These are phyloP conservation scores for Cladorrhinum sp. DNA, from an alignment of 2,329 filamentous ascomycete species.

Conservation along the genomic window DNA sequence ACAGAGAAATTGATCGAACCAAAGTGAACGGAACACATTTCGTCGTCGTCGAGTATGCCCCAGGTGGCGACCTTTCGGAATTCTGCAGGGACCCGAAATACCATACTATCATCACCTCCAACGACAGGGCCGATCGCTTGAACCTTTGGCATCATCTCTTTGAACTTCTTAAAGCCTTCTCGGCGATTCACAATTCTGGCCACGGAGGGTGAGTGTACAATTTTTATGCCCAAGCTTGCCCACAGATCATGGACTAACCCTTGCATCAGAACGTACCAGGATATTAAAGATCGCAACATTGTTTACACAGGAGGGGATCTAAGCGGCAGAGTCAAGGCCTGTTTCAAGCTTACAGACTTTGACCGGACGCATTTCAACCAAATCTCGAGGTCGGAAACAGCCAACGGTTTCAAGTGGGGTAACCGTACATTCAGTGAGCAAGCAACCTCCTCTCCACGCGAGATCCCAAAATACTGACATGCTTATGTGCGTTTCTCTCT, in stretches of 20 bases:
- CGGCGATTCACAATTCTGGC: background rate
- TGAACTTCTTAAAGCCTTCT: background rate
- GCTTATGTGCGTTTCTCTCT: no score
- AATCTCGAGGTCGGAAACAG: background rate
- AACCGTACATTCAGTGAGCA: constrained; percentile 1
- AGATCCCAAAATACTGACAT: background rate
- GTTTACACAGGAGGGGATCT: background rate
- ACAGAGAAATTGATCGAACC: background rate
- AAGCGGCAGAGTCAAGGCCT: background rate
- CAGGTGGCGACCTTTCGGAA: background rate
- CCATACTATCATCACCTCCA: background rate
- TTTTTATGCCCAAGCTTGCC: no score
- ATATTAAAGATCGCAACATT: constrained; percentile 8
- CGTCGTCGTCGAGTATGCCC: constrained; percentile 8
- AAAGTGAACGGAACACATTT: background rate
- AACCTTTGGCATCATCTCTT: constrained; percentile 7
- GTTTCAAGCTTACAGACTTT: constrained; percentile 6
- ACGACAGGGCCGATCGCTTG: background rate
- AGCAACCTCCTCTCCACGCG: background rate
- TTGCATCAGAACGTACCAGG: constrained; percentile 4
- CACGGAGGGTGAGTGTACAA: background rate
- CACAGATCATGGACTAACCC: no score
- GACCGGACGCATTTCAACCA: background rate
- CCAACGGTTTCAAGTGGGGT: background rate
- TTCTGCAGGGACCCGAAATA: background rate